Conservation (phyloP, 306 rosid genomes). For the Sechiopsis laciniata region DNA sequence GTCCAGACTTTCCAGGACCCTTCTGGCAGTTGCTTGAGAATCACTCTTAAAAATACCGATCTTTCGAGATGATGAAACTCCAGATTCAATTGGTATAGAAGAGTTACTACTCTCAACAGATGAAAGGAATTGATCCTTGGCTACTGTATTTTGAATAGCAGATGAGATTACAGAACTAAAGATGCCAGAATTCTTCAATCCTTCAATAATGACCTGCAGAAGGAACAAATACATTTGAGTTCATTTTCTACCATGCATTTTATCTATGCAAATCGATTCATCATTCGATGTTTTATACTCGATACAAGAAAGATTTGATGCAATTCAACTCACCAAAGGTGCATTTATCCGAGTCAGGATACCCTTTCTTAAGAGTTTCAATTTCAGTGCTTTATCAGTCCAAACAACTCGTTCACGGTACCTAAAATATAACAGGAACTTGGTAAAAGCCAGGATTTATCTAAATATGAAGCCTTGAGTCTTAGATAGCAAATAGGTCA, state of each 20-base stretch:
- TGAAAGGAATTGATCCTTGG: conserved; percentile 60
- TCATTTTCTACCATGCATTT: conserved; percentile 1
- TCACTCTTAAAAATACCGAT: conserved; percentile 41
- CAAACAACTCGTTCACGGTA: conserved; percentile 83
- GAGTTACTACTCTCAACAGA: conserved; percentile 68
- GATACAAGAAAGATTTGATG: neutral
- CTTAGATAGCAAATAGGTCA: neutral
- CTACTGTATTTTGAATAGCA: conserved; percentile 44
- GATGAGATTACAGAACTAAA: conserved; percentile 55
- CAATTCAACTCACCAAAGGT: conserved; percentile 55
- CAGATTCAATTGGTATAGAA: conserved; percentile 41
- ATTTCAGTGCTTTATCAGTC: conserved; percentile 56
- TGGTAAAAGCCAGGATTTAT: neutral
- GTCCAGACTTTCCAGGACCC: conserved; percentile 47
- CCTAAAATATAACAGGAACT: conserved; percentile 42
- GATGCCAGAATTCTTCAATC: conserved; percentile 71
- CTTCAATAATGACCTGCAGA: conserved; percentile 68
- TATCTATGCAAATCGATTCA: neutral
- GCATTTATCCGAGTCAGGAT: conserved; percentile 76
- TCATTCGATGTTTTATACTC: neutral
- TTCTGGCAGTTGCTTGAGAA: conserved; percentile 58
- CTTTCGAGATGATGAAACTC: conserved; percentile 52
- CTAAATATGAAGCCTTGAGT: neutral
- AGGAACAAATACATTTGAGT: conserved; percentile 14
- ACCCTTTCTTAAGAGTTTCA: conserved; percentile 76